Percentiles rank a stretch among this genome's conserved stretches.
Conservation (phyloP, 768 basidiomycete species). For the Asterophora lycoperdoides region DNA sequence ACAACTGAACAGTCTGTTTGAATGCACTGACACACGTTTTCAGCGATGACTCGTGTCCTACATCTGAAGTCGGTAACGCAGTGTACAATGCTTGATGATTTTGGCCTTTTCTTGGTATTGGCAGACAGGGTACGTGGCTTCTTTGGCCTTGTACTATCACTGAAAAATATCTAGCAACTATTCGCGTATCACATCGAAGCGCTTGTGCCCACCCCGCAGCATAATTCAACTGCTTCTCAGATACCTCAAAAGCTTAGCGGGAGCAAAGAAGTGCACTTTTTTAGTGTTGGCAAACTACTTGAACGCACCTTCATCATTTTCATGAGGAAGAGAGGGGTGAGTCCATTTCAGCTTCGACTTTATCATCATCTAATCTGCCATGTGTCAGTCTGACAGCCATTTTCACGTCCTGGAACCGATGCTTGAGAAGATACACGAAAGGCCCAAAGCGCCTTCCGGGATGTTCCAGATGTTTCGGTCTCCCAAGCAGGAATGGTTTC, state of each 20-base stretch:
- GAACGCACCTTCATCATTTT: conserved; percentile 89
- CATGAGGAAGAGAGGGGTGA: conserved; percentile 89
- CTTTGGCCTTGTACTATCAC: conserved; percentile 13
- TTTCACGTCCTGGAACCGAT: conserved; percentile 95
- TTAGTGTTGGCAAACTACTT: conserved; percentile 84
- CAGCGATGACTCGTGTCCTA: conserved; percentile 87
- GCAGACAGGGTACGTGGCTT: conserved; percentile 74
- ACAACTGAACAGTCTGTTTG: not conserved
- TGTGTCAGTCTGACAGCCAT: conserved; percentile 64
- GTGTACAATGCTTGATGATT: conserved; percentile 92
- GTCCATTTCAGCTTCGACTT: conserved; percentile 32
- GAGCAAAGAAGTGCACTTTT: conserved; percentile 90
- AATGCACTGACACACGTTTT: conserved; percentile 29
- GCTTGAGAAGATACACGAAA: conserved; percentile 77
- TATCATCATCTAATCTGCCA: conserved; percentile 1
- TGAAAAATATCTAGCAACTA: conserved; percentile 50
- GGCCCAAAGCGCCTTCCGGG: conserved; percentile 57
- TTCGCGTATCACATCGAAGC: conserved; percentile 97
- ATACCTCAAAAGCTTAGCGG: conserved; percentile 89
- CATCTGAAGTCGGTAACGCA: conserved; percentile 92
- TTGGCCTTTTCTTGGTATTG: conserved; percentile 93
- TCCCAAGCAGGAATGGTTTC: conserved; percentile 87
- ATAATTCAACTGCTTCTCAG: conserved; percentile 61
- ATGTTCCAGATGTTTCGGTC: conserved; percentile 59
- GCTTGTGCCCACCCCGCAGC: conserved; percentile 81